phyloP scores from a whole-genome alignment of 2,329 filamentous ascomycete species.

The Coniochaeta prunicola region DNA sequence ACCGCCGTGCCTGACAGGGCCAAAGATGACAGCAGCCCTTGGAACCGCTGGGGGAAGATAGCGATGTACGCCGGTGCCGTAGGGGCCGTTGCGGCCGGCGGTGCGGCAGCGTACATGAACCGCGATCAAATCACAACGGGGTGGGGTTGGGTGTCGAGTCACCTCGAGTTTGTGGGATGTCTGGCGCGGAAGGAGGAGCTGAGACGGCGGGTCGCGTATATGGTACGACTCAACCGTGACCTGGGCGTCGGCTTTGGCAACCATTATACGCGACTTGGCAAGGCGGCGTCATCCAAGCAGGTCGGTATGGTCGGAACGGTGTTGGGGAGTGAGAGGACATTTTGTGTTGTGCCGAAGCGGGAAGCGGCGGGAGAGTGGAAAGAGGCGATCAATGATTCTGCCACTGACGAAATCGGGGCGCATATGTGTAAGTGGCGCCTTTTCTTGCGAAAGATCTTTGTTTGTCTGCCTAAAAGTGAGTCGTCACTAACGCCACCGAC shows the following conservation, averaged over 20 bases:
- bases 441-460: too few species aligned
- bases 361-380: constrained; percentile 51
- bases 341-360: constrained; percentile 71
- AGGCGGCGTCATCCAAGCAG: constrained; percentile 49
- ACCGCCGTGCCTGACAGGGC: constrained; percentile 28
- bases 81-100: constrained; percentile 72
- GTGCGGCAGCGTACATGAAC: constrained; percentile 79
- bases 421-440: constrained; percentile 67
- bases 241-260: constrained; percentile 74
- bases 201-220: constrained; percentile 60
- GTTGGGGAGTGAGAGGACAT: constrained; percentile 69
- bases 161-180: constrained; percentile 90
- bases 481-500: constrained; percentile 7
- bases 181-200: constrained; percentile 79
- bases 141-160: constrained; percentile 76
- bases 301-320: constrained; percentile 48
- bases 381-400: constrained; percentile 70
- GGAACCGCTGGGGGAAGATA: constrained; percentile 78
- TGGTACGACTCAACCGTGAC: constrained; percentile 58
- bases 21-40: constrained; percentile 36
- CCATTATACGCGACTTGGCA: constrained; percentile 78
- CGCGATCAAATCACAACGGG: constrained; percentile 72
- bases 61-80: constrained; percentile 83
- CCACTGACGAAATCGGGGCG: constrained; percentile 69
- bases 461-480: not conserved